A percentile compares a stretch with the other conserved stretches of the same genome.
These are phyloP conservation scores for Stachybotrys echinatus DNA, from an alignment of 2,329 filamentous ascomycete species.

Conservation along the genomic window DNA sequence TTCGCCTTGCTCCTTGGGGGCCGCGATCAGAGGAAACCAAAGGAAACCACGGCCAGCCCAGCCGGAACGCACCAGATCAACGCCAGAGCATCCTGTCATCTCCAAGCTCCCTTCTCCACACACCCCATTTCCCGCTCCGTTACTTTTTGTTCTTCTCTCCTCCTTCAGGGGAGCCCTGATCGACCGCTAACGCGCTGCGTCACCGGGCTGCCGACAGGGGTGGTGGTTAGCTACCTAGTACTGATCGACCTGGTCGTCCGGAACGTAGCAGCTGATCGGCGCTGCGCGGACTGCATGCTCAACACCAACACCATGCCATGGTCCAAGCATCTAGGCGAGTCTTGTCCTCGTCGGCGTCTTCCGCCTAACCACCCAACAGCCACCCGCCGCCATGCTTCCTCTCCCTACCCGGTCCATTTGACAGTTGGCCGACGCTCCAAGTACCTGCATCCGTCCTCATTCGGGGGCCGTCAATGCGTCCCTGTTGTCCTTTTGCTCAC, in stretches of 20 bases:
- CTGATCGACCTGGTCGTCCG: not conserved
- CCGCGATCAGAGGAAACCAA: not conserved
- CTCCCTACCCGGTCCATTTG: no score
- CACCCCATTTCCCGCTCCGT: not conserved
- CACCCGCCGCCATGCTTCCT: not conserved
- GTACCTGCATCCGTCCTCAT: not conserved
- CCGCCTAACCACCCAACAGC: not conserved
- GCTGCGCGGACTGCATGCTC: not conserved
- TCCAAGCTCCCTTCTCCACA: not conserved
- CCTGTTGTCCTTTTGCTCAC: no score
- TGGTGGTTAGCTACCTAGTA: not conserved
- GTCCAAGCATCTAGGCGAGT: not conserved
- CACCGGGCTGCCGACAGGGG: not conserved
- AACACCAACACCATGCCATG: not conserved
- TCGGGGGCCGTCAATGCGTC: no score
- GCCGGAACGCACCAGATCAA: not conserved
- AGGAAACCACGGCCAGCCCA: no score
- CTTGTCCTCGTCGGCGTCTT: not conserved
- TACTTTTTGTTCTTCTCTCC: not conserved
- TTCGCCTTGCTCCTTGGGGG: not conserved
- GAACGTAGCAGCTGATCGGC: not conserved
- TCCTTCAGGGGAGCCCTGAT: not conserved
- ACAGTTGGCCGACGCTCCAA: not conserved
- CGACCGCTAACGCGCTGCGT: not conserved
- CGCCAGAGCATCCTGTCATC: not conserved